Conservation (phyloP, 106 monocot genomes). For the Apostasia shenzhenica region DNA sequence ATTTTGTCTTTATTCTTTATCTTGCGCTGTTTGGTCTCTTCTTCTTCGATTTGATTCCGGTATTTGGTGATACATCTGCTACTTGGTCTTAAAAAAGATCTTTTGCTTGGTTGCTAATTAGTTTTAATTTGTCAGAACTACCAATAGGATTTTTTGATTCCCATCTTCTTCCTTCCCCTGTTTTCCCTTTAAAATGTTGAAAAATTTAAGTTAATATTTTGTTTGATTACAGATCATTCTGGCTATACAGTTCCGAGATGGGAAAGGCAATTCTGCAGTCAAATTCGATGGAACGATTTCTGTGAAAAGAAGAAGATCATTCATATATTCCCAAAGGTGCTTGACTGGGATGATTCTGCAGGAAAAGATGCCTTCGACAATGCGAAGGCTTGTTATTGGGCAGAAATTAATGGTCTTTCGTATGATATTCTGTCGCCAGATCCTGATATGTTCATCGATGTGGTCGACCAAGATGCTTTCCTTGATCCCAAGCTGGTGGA, state of each 20-base stretch:
- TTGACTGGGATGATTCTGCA: constrained; percentile 54
- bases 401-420: constrained; percentile 23
- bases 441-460: constrained; percentile 38
- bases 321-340: constrained; percentile 20
- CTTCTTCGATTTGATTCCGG: too few species aligned
- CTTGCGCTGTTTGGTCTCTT: too few species aligned
- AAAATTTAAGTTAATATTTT: neutral
- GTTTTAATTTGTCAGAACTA: too few species aligned
- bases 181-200: too few species aligned
- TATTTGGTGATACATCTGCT: too few species aligned
- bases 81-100: too few species aligned
- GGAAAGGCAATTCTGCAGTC: constrained; percentile 45
- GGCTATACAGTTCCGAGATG: constrained; percentile 18
- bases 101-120: too few species aligned
- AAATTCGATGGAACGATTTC: constrained; percentile 27
- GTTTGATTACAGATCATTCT: neutral
- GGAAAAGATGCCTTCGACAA: constrained; percentile 39
- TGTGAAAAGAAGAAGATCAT: constrained; percentile 24
- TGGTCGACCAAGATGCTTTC: constrained; percentile 22
- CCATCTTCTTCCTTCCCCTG: too few species aligned
- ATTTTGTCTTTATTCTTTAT: too few species aligned
- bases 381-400: constrained; percentile 42
- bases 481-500: constrained; percentile 32
- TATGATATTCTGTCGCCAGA: constrained; percentile 30
- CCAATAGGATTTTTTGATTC: too few species aligned